Evolutionary conservation across 352 stramenopile species (phyloP).

Genomic region (Pythium sp.): DNA sequence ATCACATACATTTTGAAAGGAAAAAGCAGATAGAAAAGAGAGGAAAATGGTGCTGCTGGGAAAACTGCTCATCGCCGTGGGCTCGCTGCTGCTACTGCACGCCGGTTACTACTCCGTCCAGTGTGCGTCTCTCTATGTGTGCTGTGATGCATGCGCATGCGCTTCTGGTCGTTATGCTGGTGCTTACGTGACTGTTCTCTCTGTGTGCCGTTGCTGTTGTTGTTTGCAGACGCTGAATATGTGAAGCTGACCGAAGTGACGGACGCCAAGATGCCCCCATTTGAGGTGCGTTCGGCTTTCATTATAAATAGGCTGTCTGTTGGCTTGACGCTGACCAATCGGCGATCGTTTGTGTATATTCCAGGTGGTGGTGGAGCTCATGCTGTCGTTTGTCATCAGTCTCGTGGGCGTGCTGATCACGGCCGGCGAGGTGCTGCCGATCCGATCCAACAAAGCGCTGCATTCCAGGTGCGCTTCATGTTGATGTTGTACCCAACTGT

Average conservation of each 20-base stretch:
- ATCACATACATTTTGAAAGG: background rate
- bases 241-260: slow-evolving; percentile 70
- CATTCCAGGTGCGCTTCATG: slow-evolving; percentile 46
- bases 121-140: slow-evolving; percentile 36
- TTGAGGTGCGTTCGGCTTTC: slow-evolving; percentile 35
- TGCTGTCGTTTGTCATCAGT: slow-evolving; percentile 62
- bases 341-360: background rate
- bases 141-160: background rate
- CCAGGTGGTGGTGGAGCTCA: slow-evolving; percentile 71
- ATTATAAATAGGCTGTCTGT: background rate
- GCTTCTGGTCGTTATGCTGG: background rate
- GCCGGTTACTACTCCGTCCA: slow-evolving; percentile 81
- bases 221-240: slow-evolving; percentile 64
- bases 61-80: slow-evolving; percentile 68
- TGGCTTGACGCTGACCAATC: too few species aligned
- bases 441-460: slow-evolving; percentile 66
- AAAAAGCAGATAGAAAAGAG: slow-evolving; percentile 1
- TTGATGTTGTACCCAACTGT: background rate
- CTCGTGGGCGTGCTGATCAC: slow-evolving; percentile 68
- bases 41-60: slow-evolving; percentile 48
- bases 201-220: background rate
- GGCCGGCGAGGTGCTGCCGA: slow-evolving; percentile 66
- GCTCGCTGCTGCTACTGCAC: slow-evolving; percentile 66
- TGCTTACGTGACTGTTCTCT: background rate
- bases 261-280: slow-evolving; percentile 62